These are phyloP conservation scores for Solioccasus polychromus DNA, from an alignment of 768 basidiomycete genomes.

Conservation along the genomic window DNA sequence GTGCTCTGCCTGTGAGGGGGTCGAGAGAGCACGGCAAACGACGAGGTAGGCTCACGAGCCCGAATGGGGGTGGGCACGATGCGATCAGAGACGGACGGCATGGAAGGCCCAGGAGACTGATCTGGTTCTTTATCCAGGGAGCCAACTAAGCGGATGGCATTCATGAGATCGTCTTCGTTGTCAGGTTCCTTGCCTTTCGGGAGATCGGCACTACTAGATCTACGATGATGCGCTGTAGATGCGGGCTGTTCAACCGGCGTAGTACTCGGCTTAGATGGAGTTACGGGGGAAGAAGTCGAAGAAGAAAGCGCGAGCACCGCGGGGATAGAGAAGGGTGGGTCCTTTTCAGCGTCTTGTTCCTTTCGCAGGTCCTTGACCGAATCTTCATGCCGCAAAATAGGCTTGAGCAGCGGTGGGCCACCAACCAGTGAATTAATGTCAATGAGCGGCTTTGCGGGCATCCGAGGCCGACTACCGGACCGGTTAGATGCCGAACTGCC, in stretches of 20 bases:
- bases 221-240: constrained; percentile 12
- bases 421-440: constrained; percentile 32
- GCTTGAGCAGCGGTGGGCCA: constrained; percentile 36
- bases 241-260: neutral
- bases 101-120: constrained; percentile 6
- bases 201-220: constrained; percentile 12
- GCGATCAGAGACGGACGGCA: constrained; percentile 10
- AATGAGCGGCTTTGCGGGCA: constrained; percentile 43
- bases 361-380: constrained; percentile 24
- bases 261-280: constrained; percentile 14
- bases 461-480: constrained; percentile 27
- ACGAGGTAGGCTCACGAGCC: constrained; percentile 49
- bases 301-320: constrained; percentile 20
- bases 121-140: constrained; percentile 25
- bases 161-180: constrained; percentile 28
- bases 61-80: constrained; percentile 58
- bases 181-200: constrained; percentile 12
- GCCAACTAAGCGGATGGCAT: constrained; percentile 31
- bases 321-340: constrained; percentile 31
- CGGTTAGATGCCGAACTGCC: constrained; percentile 51
- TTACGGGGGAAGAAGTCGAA: constrained; percentile 18
- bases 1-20: constrained; percentile 40
- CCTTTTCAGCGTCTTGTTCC: constrained; percentile 21
- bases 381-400: constrained; percentile 28
- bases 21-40: constrained; percentile 63